A percentile compares a stretch with the other conserved stretches of the same genome.
phyloP scores from a whole-genome alignment of 2,329 filamentous ascomycete genomes.

The Monilinia vaccinii-corymbosi region DNA sequence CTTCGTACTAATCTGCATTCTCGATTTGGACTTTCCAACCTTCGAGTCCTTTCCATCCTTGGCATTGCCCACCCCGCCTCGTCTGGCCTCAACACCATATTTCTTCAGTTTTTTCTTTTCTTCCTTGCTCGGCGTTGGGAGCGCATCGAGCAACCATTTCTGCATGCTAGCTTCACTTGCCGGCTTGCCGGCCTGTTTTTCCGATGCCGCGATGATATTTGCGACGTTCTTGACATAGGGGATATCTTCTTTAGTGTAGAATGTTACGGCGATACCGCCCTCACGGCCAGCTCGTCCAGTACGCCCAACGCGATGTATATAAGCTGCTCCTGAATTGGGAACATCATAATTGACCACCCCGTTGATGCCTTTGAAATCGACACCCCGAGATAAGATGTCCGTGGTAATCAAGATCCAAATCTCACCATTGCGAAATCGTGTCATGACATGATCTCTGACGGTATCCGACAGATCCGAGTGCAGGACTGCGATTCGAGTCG shows the following conservation, averaged over 20 bases:
- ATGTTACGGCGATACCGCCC: constrained; percentile 83
- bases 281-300: constrained; percentile 82
- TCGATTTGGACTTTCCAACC: constrained; percentile 21
- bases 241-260: constrained; percentile 93
- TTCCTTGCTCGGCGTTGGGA: constrained; percentile 76
- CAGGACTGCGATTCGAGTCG: constrained; percentile 76
- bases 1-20: constrained; percentile 67
- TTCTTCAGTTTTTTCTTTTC: constrained; percentile 76
- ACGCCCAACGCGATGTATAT: constrained; percentile 87
- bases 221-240: constrained; percentile 83
- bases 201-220: constrained; percentile 79
- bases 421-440: constrained; percentile 80
- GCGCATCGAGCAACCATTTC: constrained; percentile 78
- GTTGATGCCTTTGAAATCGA: constrained; percentile 92
- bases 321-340: constrained; percentile 78
- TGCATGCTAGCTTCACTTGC: constrained; percentile 51
- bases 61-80: constrained; percentile 32
- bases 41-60: constrained; percentile 30
- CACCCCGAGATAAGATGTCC: constrained; percentile 80
- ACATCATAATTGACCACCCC: constrained; percentile 98
- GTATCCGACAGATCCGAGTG: constrained; percentile 77
- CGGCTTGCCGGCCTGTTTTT: constrained; percentile 55
- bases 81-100: constrained; percentile 67
- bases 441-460: constrained; percentile 72
- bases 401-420: constrained; percentile 97